Base-by-base conservation (phyloP, 106 monocot species). In the Platanthera zijinensis region DNA sequence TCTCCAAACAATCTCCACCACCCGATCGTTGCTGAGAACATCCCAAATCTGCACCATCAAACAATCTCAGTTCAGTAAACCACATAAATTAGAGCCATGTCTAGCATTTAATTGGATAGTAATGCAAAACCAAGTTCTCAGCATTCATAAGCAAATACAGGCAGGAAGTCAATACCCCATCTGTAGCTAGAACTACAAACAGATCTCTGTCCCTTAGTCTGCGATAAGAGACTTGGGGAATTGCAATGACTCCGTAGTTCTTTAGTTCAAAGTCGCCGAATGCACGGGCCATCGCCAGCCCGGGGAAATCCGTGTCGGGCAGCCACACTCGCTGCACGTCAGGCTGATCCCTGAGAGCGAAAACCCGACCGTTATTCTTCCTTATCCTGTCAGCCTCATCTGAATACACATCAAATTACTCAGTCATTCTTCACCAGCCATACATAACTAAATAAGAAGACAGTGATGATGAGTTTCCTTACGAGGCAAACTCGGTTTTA, bases 281-380 rank as follows among this genome's bases (percentile, higher is more conserved):
- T 17, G 96, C 90, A 21, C 96, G 86, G 5, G 92, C 84, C 96
- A 96, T 96, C 64, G 96, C 96, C 2, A 96, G 90, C 12, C 96
- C 96, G 0, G 92, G 96, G 72, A 50, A 93, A 77, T 96, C 83
- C 18, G 82, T 77, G 10, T 90, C 83, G 3, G 96, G 96, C 25
- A 93, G 47, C 96, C 96, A 96, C 28, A 96, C 90, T 0, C 96
- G 80, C 17, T 82, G 82, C 15, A 79, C 85, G 69, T 84, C 67
- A 0, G 92, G 96, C 82, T 96, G 92, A 39, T 85, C 85, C 49
- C 84, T 87, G 57, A 90, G 71, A 0, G 90, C 88, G 47, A 90
- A 96, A 12, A 96, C 79, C 56, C 92, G 80, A 2, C 96, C 96
- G 21, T 87, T 71, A 54, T 69, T 88, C 79, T 84, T 87, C 82